phyloP scores from a whole-genome alignment of 2,329 filamentous ascomycete species.

The Ceratocystis huliohia region DNA sequence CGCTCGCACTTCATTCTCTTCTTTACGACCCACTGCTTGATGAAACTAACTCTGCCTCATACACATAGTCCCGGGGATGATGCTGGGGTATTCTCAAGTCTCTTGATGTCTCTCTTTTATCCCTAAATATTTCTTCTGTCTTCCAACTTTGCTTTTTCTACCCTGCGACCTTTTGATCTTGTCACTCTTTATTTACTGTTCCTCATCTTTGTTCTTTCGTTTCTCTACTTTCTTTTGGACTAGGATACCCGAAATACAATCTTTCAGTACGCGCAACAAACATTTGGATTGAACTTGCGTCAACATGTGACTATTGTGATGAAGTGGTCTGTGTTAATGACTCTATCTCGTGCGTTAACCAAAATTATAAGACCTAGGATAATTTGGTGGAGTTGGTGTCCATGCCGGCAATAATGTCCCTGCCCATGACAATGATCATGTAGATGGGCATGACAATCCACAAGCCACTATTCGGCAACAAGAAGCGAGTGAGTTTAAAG shows the following conservation, averaged over 20 bases:
- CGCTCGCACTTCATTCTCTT: not conserved
- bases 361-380: not conserved
- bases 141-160: constrained; percentile 2
- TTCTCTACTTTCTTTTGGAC: constrained; percentile 9
- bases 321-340: not conserved
- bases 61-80: constrained; percentile 19
- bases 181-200: constrained; percentile 8
- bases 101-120: not conserved
- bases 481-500: not conserved
- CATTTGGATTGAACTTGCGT: not conserved
- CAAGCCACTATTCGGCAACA: constrained; percentile 32
- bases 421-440: constrained; percentile 39
- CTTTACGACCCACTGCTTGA: not conserved
- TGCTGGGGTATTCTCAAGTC: not conserved
- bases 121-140: constrained; percentile 4
- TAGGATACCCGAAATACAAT: constrained; percentile 19
- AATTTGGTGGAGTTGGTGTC: constrained; percentile 31
- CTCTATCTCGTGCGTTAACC: not conserved
- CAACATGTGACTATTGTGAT: not conserved
- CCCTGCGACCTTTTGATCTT: not conserved
- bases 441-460: constrained; percentile 43
- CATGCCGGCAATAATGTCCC: constrained; percentile 38
- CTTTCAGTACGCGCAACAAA: not conserved
- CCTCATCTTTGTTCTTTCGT: not conserved
- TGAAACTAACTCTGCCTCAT: constrained; percentile 16